Conservation (phyloP, 257 asterid genomes). For the Nicotiana noctiflora region DNA sequence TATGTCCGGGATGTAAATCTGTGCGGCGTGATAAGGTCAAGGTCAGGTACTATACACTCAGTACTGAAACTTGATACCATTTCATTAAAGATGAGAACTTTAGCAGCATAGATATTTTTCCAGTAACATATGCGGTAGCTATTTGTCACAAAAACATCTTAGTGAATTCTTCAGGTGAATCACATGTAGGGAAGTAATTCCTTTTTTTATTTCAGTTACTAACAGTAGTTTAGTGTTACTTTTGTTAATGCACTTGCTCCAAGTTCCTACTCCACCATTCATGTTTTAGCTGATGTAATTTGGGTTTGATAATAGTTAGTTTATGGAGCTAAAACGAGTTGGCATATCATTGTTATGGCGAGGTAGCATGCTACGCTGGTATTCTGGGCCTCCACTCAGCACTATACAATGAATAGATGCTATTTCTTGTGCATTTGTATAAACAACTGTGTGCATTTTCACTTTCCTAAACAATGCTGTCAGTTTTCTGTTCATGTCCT, state of each 20-base stretch:
- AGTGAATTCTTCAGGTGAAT: background rate
- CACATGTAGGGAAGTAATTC: background rate
- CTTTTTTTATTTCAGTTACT: background rate
- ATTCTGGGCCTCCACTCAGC: background rate
- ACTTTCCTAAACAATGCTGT: background rate
- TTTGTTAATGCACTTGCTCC: slow-evolving; percentile 1
- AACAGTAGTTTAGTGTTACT: background rate
- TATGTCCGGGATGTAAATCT: slow-evolving; percentile 87
- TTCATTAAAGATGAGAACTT: background rate
- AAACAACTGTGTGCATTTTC: background rate
- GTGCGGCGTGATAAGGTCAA: slow-evolving; percentile 38
- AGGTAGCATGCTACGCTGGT: background rate
- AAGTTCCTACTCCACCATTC: slow-evolving; percentile 3
- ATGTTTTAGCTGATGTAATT: background rate
- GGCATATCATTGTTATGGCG: background rate
- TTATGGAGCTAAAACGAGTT: background rate
- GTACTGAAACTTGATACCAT: slow-evolving; percentile 17
- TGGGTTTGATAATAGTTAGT: background rate
- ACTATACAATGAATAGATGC: background rate
- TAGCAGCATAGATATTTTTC: background rate
- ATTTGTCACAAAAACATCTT: background rate
- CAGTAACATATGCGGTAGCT: background rate
- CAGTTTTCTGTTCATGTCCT: background rate
- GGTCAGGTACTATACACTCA: slow-evolving; percentile 54
- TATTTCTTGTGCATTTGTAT: background rate